Evolutionary conservation across 2,329 filamentous ascomycete genomes (phyloP), one percentile per base, ranked within the genome.

Genomic region (Colletotrichum agaves): DNA sequence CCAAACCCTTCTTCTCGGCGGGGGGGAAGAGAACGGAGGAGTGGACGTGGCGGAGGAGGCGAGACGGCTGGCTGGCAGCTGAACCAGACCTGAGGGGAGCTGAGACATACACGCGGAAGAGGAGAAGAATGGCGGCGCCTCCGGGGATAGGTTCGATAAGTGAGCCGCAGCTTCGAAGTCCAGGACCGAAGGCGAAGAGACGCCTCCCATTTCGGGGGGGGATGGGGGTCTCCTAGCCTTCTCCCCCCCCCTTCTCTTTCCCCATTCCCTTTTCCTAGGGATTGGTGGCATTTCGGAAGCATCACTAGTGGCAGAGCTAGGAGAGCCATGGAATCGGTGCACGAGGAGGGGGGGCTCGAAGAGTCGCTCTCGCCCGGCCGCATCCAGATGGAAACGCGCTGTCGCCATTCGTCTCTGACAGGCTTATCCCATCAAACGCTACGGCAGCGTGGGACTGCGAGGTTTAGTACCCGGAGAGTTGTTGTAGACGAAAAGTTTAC

Each of bases 31-130:
- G 35, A 19, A 52, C 41, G 35, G 55, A 60, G 46, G 44, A 27
- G n/a, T 35, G 37, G 23, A 44, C 31, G 44, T 31, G 58, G 43
- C 52, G 19, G 41, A 37, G 44, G 46, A 52, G 21, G 50, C 50
- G 31, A 63, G 60, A 41, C 59, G 46, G 37, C 39, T 58, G 52
- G 59, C 57, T 47, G 57, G 49, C 44, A 63, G 52, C 44, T 67
- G 52, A 39, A 53, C 46, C 60, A 57, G 31, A 23, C 41, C 43
- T 55, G 50, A 62, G n/a, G 58, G 49, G 63, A 66, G 49, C 58
- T 62, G 63, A 66, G 63, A 66, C 63, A 66, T 23, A 56, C 46
- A 44, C 61, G 61, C 61, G 57, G 44, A 49, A 21, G 57, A 52
- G 23, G 19, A 49, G 47, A 31, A 61, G 17, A 17, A 43, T 19